Conservation (phyloP, 768 basidiomycete genomes). For the Mycena leptocephala region DNA sequence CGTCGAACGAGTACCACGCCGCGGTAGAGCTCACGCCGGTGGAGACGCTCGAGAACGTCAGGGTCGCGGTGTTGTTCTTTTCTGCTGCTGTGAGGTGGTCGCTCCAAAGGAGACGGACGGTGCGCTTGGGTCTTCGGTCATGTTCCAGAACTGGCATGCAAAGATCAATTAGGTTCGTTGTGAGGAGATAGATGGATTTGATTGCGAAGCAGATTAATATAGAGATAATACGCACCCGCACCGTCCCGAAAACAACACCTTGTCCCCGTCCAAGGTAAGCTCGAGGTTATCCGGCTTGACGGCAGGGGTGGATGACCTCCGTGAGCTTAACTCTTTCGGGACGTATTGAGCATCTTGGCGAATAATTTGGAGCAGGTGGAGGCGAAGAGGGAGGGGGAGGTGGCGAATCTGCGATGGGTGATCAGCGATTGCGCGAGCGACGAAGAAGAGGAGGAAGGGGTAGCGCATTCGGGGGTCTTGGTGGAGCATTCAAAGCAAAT, state of each 20-base stretch:
- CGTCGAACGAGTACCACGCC: neutral
- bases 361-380: conserved; percentile 1
- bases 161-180: no score
- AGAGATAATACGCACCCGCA: neutral
- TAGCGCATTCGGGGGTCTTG: no score
- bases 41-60: neutral
- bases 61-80: neutral
- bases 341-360: conserved; percentile 23
- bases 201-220: no score
- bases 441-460: no score
- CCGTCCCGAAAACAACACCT: neutral
- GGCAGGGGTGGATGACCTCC: conserved; percentile 11
- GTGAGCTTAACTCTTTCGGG: conserved; percentile 5
- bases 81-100: neutral
- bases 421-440: no score
- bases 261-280: neutral
- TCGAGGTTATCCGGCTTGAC: neutral
- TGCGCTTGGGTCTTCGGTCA: neutral
- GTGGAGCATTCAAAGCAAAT: no score
- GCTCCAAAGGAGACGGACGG: neutral
- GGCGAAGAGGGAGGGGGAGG: neutral
- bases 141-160: neutral
- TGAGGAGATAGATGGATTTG: no score
- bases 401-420: neutral
- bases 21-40: neutral